These are phyloP conservation scores for Aspergillus texensis DNA, from an alignment of 2,329 filamentous ascomycete species.

Conservation along the genomic window DNA sequence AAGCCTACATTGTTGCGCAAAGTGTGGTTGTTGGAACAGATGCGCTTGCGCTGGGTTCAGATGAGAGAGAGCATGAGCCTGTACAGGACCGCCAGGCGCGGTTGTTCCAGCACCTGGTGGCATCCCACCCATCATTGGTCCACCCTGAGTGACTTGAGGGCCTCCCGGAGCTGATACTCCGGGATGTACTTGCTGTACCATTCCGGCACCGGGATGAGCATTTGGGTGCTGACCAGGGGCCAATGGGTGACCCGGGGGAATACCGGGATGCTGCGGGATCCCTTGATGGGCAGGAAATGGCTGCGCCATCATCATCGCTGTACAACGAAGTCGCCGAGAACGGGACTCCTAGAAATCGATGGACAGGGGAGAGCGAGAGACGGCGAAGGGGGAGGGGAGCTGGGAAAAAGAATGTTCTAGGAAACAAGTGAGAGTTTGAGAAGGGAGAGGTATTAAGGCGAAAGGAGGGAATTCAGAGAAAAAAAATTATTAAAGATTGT, in stretches of 20 bases:
- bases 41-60: constrained; percentile 58
- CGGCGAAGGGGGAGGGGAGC: constrained; percentile 7
- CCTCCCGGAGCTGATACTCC: constrained; percentile 62
- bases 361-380: constrained; percentile 11
- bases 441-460: not conserved
- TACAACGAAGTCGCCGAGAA: constrained; percentile 38
- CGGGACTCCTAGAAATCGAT: constrained; percentile 27
- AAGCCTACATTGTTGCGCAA: constrained; percentile 46
- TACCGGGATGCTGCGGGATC: constrained; percentile 60
- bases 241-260: constrained; percentile 65
- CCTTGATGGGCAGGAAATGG: constrained; percentile 62
- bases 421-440: not conserved
- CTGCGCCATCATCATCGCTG: constrained; percentile 58
- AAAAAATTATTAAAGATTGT: constrained; percentile 3
- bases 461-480: not conserved
- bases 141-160: constrained; percentile 62
- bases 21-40: constrained; percentile 55
- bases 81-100: constrained; percentile 52
- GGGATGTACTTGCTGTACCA: constrained; percentile 62
- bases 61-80: constrained; percentile 63
- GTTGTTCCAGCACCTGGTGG: constrained; percentile 59
- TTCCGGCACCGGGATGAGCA: constrained; percentile 53
- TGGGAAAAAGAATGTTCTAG: constrained; percentile 4
- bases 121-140: constrained; percentile 67
- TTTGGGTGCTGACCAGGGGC: constrained; percentile 59